Conservation (phyloP, 345 rosid species). For the Camelina hispida region DNA sequence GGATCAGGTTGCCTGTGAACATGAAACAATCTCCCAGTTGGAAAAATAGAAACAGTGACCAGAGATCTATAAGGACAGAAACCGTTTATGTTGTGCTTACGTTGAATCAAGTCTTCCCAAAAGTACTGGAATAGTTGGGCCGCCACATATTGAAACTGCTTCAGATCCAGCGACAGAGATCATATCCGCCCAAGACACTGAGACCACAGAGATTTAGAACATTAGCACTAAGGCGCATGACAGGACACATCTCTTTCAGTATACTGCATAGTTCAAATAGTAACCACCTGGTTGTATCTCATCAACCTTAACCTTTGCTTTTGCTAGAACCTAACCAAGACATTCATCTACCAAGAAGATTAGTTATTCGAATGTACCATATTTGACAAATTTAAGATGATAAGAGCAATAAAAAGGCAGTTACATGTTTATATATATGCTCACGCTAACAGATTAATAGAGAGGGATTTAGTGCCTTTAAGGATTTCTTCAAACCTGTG, state of each 20-base stretch:
- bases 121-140: slow-evolving; percentile 72
- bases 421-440: slow-evolving; percentile 22
- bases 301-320: slow-evolving; percentile 79
- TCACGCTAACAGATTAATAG: not conserved
- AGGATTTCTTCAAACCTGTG: slow-evolving; percentile 77
- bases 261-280: slow-evolving; percentile 23
- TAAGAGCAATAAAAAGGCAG: slow-evolving; percentile 2
- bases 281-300: slow-evolving; percentile 63
- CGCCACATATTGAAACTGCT: slow-evolving; percentile 91
- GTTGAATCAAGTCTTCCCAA: slow-evolving; percentile 78
- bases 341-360: slow-evolving; percentile 45
- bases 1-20: slow-evolving; percentile 73
- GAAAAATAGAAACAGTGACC: slow-evolving; percentile 27
- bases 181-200: slow-evolving; percentile 97
- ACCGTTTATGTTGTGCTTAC: slow-evolving; percentile 49
- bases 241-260: slow-evolving; percentile 27
- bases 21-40: slow-evolving; percentile 13
- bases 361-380: slow-evolving; percentile 39
- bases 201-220: slow-evolving; percentile 38
- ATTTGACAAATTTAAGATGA: slow-evolving; percentile 27
- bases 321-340: slow-evolving; percentile 71
- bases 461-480: slow-evolving; percentile 55
- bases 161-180: slow-evolving; percentile 90
- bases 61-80: not conserved
- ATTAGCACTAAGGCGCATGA: slow-evolving; percentile 33